These are phyloP conservation scores for Daldinia sp. DNA, from an alignment of 2,329 filamentous ascomycete species.

Conservation along the genomic window DNA sequence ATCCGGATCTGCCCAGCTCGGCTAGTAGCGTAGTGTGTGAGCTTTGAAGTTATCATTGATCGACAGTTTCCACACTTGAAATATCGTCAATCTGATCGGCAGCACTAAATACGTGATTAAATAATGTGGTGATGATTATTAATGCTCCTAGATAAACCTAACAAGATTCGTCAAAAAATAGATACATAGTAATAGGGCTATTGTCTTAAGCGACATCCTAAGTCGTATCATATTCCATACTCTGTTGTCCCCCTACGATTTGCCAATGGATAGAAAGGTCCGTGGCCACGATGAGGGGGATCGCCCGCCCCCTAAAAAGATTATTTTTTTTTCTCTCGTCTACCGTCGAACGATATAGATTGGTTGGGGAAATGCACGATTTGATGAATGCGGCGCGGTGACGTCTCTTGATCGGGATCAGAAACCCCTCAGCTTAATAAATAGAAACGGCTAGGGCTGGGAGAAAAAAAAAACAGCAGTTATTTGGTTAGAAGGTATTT, in stretches of 20 bases:
- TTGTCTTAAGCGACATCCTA: neutral
- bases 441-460: conserved; percentile 17
- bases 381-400: conserved; percentile 21
- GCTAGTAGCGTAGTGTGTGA: conserved; percentile 14
- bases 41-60: conserved; percentile 33
- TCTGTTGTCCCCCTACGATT: conserved; percentile 3
- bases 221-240: neutral
- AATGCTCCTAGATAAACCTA: neutral
- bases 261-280: conserved; percentile 14
- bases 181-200: neutral
- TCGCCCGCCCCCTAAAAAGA: conserved; percentile 15
- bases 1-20: conserved; percentile 38
- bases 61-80: conserved; percentile 23
- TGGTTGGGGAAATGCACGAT: conserved; percentile 31
- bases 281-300: conserved; percentile 21
- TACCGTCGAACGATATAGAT: conserved; percentile 21
- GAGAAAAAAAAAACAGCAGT: conserved; percentile 14
- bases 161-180: neutral
- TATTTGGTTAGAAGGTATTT: conserved; percentile 17
- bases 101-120: conserved; percentile 1
- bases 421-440: conserved; percentile 13
- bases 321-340: conserved; percentile 6
- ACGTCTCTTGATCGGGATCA: conserved; percentile 21
- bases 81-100: conserved; percentile 14
- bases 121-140: neutral